These are phyloP conservation scores for Cystobasidiaceae sp. DNA, from an alignment of 1,284 basidiomycete species.

Conservation along the genomic window DNA sequence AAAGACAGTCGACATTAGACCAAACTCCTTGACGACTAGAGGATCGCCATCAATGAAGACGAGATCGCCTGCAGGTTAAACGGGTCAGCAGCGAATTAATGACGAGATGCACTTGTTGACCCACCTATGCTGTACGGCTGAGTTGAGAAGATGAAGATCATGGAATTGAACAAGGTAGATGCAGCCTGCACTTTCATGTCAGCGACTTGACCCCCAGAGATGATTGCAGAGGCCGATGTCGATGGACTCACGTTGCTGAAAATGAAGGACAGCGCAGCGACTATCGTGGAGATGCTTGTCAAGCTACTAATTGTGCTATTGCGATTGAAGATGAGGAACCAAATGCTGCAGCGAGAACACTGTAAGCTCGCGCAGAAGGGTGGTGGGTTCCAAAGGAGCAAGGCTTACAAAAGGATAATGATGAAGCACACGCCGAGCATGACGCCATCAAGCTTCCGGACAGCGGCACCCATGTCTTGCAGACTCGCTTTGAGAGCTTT, in stretches of 20 bases:
- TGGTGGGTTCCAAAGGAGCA: no score
- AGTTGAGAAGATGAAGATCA: slow-evolving; percentile 77
- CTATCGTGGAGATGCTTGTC: slow-evolving; percentile 29
- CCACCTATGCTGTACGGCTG: slow-evolving; percentile 47
- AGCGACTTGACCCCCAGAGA: no score
- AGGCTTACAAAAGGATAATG: slow-evolving; percentile 55
- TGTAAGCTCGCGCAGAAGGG: no score
- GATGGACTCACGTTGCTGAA: slow-evolving; percentile 30
- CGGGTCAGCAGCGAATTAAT: not conserved
- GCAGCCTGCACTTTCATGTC: no score
- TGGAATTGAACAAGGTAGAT: slow-evolving; percentile 72
- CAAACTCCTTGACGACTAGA: slow-evolving; percentile 67
- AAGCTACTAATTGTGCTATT: slow-evolving; percentile 55
- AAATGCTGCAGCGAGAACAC: slow-evolving; percentile 52
- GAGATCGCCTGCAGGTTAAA: slow-evolving; percentile 58
- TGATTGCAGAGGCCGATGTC: no score
- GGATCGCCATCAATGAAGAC: slow-evolving; percentile 64
- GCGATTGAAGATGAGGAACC: slow-evolving; percentile 70
- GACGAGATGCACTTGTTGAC: not conserved
- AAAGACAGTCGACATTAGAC: slow-evolving; percentile 74
- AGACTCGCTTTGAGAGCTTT: slow-evolving; percentile 65
- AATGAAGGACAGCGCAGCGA: slow-evolving; percentile 41
- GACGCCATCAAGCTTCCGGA: slow-evolving; percentile 69
- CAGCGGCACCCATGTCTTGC: slow-evolving; percentile 58
- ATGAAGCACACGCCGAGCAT: slow-evolving; percentile 60